Evolutionary conservation across 225 moss, liverwort and hornwort genomes (phyloP).

Genomic region (Thuidium tamariscinum): DNA sequence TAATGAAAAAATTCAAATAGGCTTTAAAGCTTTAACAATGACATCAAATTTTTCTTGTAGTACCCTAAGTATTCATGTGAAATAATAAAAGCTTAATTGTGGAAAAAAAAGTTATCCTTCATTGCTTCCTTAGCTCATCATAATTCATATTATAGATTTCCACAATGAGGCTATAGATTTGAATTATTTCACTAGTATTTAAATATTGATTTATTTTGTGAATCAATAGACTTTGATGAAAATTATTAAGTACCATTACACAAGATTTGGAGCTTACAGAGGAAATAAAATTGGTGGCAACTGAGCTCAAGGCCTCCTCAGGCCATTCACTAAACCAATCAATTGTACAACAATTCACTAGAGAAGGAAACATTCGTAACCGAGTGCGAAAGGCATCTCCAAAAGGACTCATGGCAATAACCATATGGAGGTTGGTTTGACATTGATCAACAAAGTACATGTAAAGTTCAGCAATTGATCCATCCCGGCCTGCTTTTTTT

Average conservation of each 20-base stretch:
- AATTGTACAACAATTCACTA: conserved; percentile 77
- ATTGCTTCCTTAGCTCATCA: neutral
- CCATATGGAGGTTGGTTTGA: conserved; percentile 71
- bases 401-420: conserved; percentile 91
- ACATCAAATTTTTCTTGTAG: too few relatives aligned
- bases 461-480: conserved; percentile 57
- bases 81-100: too few relatives aligned
- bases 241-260: neutral
- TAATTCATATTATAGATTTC: neutral
- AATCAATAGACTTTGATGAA: neutral
- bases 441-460: conserved; percentile 74
- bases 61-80: neutral
- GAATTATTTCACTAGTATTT: neutral
- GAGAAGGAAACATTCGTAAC: conserved; percentile 74
- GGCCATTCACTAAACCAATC: conserved; percentile 93
- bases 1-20: neutral
- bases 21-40: neutral
- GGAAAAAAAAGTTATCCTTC: neutral
- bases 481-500: conserved; percentile 60
- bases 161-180: rapidly evolving
- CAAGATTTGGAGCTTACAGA: conserved; percentile 6
- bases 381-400: conserved; percentile 67
- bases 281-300: conserved; percentile 60
- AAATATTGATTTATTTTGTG: neutral
- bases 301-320: conserved; percentile 55